A percentile compares a stretch with the other conserved stretches of the same genome.
Evolutionary conservation across 2,329 filamentous ascomycete species (phyloP).

Genomic region (Pestalotiopsis sp.): DNA sequence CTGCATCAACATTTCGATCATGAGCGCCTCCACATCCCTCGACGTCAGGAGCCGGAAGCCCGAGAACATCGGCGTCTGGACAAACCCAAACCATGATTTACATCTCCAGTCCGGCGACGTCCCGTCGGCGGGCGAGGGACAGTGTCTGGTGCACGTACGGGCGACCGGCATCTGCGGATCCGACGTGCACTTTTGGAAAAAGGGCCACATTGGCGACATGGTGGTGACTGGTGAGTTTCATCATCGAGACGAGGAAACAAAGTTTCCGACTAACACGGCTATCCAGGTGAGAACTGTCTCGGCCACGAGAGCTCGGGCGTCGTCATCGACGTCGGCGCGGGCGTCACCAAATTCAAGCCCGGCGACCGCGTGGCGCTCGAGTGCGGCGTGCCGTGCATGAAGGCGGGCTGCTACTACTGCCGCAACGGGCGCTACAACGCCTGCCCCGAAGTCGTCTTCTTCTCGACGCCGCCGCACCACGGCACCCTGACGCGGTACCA

Average conservation of each 20-base stretch:
- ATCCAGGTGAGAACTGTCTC: constrained; percentile 30
- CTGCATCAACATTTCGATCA: background rate
- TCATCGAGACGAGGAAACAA: no score
- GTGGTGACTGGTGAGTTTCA: constrained; percentile 23
- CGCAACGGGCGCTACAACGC: constrained; percentile 41
- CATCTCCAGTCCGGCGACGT: background rate
- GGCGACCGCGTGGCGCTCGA: constrained; percentile 33
- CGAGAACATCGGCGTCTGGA: background rate
- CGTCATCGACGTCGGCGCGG: constrained; percentile 20
- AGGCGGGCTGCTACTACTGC: constrained; percentile 32
- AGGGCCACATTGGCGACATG: constrained; percentile 34
- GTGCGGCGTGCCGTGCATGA: constrained; percentile 35
- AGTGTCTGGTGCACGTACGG: constrained; percentile 61
- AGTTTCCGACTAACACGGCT: no score
- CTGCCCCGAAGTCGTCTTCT: constrained; percentile 23
- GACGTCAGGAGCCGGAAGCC: background rate
- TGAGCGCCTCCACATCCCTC: background rate
- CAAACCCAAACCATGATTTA: constrained; percentile 1
- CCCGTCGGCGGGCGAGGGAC: background rate
- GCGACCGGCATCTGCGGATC: constrained; percentile 69
- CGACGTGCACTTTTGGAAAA: constrained; percentile 39
- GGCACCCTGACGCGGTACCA: constrained; percentile 40
- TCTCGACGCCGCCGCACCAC: constrained; percentile 31
- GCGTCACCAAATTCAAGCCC: constrained; percentile 14
- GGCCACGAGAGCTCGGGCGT: constrained; percentile 26